Base-by-base conservation (phyloP, 78 protist genomes). In the Bigelowiella natans region DNA sequence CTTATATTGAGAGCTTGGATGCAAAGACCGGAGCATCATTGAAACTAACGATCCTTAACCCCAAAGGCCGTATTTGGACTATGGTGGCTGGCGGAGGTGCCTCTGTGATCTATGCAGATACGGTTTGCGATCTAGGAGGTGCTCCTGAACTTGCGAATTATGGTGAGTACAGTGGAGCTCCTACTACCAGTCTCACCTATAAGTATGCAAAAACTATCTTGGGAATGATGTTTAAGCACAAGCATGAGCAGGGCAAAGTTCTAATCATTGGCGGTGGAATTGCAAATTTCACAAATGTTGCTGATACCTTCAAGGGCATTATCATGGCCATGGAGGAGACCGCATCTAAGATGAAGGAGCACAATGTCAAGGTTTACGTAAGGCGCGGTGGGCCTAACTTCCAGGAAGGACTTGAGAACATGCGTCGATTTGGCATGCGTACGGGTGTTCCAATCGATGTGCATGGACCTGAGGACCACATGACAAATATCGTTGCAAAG, bases 31-130 rank as follows among this genome's bases (percentile, higher is more conserved):
- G 98, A 37, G 97, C 98, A 0, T 94, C 97, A 1, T 94, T 97
- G 84, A 97, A 97, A 92, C 90, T 97, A 30, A 97, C 97, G 18
- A 31, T 97, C 34, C 92, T 96, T 85, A 96, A 97, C 89, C 96
- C 95, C 34, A 51, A 51, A 39, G 96, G 97, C 31, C 91, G 97
- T 40, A 91, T 97, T 38, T 97, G 98, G 98, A 94, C 96, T 37
- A 94, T 97, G 97, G 97, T 97, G 2, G 98, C 98, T 0, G 98
- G 98, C n/a, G 98, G 98, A 34, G 98, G 98, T 39, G 98, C 98
- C 40, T 96, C 97, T 0, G 98, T 97, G 51, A 89, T 97, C 89
- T 97, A 95, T 86, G 94, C 97, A 31, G 98, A 97, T 88, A 95
- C 98, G 26, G 73, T 51, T 1, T 63, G 88, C 31, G 91, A 89